A percentile compares a stretch with the other conserved stretches of the same genome.
phyloP scores from a whole-genome alignment of 495 filamentous ascomycete species.

The Aspergillus diversus region DNA sequence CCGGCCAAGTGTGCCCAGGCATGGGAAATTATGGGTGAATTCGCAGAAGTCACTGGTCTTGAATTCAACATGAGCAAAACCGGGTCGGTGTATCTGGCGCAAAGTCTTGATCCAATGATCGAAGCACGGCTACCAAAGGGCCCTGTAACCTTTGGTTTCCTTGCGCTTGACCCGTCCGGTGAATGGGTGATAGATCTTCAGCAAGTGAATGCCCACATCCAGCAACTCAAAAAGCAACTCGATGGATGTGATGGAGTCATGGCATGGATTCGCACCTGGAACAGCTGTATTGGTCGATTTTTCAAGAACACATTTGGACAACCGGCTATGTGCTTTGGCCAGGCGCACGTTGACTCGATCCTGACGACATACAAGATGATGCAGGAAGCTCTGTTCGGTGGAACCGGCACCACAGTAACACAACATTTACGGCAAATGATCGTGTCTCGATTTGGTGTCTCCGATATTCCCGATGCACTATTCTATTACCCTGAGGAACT shows the following conservation, averaged over 20 bases:
- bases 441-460: constrained; percentile 51
- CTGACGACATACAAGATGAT: constrained; percentile 57
- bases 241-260: constrained; percentile 50
- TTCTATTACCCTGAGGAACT: constrained; percentile 56
- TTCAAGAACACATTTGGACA: constrained; percentile 63
- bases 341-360: constrained; percentile 57
- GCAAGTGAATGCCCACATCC: constrained; percentile 57
- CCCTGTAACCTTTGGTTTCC: constrained; percentile 32
- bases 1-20: constrained; percentile 51
- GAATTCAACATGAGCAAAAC: constrained; percentile 55
- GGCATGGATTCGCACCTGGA: constrained; percentile 64
- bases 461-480: constrained; percentile 60
- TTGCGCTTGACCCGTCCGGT: constrained; percentile 25
- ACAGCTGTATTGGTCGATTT: constrained; percentile 60
- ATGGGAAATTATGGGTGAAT: constrained; percentile 55
- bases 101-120: constrained; percentile 7
- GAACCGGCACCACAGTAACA: constrained; percentile 42
- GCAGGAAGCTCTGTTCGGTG: constrained; percentile 52
- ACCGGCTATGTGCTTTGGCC: constrained; percentile 60
- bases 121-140: constrained; percentile 24
- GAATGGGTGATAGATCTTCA: constrained; percentile 51
- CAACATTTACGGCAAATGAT: constrained; percentile 55
- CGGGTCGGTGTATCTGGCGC: constrained; percentile 51
- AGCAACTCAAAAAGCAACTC: constrained; percentile 58
- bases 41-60: constrained; percentile 52